Conservation (phyloP, 495 filamentous ascomycete genomes). For the Tuber brumale region DNA sequence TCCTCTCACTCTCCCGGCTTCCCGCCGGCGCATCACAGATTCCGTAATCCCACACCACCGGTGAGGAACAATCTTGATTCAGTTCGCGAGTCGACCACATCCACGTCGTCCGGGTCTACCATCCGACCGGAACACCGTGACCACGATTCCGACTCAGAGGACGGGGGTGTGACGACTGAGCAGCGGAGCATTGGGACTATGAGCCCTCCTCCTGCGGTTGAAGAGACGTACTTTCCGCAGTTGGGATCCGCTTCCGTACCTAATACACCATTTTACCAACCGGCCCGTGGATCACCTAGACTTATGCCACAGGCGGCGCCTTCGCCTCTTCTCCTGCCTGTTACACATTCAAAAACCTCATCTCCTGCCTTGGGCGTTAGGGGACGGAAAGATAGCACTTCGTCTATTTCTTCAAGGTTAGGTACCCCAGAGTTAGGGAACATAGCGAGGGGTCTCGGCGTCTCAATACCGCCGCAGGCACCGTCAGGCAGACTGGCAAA, state of each 20-base stretch:
- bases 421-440: conserved; percentile 27
- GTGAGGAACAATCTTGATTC: conserved; percentile 55
- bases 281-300: conserved; percentile 28
- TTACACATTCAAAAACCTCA: conserved; percentile 6
- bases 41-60: conserved; percentile 59
- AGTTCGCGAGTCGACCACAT: conserved; percentile 58
- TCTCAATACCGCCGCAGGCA: conserved; percentile 38
- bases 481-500: conserved; percentile 18
- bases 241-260: conserved; percentile 19
- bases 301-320: conserved; percentile 23
- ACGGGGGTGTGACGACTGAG: conserved; percentile 16
- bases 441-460: conserved; percentile 28
- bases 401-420: conserved; percentile 33
- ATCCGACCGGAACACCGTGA: conserved; percentile 45
- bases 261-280: conserved; percentile 31
- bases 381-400: conserved; percentile 30
- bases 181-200: conserved; percentile 17
- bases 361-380: conserved; percentile 29
- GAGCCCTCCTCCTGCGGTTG: conserved; percentile 19
- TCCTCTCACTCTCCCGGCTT: conserved; percentile 91
- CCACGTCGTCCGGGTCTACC: conserved; percentile 57
- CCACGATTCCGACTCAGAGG: conserved; percentile 25
- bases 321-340: conserved; percentile 32
- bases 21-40: conserved; percentile 54
- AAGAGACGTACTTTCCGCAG: conserved; percentile 18